phyloP scores from a whole-genome alignment of 75 land plant genomes.

The Selaginella moellendorffii region DNA sequence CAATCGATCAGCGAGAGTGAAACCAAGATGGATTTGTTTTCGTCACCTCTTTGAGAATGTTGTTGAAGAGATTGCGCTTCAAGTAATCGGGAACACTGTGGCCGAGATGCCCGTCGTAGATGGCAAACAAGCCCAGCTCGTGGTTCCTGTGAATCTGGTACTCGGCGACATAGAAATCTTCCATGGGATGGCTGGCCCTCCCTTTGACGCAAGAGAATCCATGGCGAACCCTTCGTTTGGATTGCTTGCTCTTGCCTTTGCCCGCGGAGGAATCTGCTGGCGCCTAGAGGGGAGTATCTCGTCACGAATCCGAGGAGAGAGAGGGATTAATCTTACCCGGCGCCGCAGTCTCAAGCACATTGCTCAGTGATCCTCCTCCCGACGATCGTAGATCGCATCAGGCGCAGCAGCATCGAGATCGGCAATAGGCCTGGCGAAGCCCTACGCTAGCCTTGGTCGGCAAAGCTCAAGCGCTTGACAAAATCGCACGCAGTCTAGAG shows the following conservation, averaged over 20 bases:
- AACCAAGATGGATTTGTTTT: not conserved
- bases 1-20: not conserved
- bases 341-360: not conserved
- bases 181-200: slow-evolving; percentile 35
- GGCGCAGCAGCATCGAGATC: too few relatives aligned
- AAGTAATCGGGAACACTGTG: slow-evolving; percentile 35
- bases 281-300: not conserved
- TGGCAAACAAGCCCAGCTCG: slow-evolving; percentile 50
- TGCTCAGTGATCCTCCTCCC: too few relatives aligned
- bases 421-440: too few relatives aligned
- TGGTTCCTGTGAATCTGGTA: slow-evolving; percentile 12
- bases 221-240: slow-evolving; percentile 19
- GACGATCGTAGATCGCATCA: too few relatives aligned
- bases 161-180: slow-evolving; percentile 33
- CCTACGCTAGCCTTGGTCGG: too few relatives aligned
- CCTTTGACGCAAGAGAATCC: slow-evolving; percentile 56
- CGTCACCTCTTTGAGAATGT: slow-evolving; percentile 31
- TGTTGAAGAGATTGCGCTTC: slow-evolving; percentile 29
- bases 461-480: too few relatives aligned
- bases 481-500: too few relatives aligned
- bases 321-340: not conserved
- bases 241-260: slow-evolving; percentile 43
- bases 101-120: slow-evolving; percentile 48
- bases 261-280: slow-evolving; percentile 14
- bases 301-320: too few relatives aligned